Evolutionary conservation across 805 yeast species (phyloP), one percentile per base, ranked within the genome.

Genomic region (Metschnikowia henanensis): DNA sequence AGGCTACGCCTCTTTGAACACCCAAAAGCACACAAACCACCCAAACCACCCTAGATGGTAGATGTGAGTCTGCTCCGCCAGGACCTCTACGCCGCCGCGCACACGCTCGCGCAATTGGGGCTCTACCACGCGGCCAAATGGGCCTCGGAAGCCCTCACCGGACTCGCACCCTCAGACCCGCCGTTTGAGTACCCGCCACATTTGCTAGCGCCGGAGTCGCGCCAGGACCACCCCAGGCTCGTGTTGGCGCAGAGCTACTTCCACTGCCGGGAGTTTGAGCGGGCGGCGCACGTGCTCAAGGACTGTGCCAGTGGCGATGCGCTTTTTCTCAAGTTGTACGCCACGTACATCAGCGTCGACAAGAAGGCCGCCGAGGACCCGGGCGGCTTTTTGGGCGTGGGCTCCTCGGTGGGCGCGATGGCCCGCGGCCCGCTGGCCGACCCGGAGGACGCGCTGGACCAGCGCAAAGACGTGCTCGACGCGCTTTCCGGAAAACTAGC

Each of bases 181-280:
- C 61, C 47, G 29, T 47, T 57, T 10, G 52, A 46, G 31, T 47
- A 35, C 36, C 48, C 50, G 7, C 12, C 41, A 4, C 43, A 43
- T 6, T 50, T 15, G 48, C 46, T 1, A 50, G 58, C 2, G 44
- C 56, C 4, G 16, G 30, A 28, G n/a, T 12, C 30, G 16, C 30
- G 61, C 37, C 32, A 46, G n/a, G 75, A 71, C 44, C 64, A 60
- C 35, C 74, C 77, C 45, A 65, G 66, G 46, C 65, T 85, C 21
- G 51, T 78, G 13, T 67, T 88, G 21, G 97, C 92, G 1, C 79
- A 80, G 41, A 62, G 86, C 0, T 83, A 86, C 58, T 88, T 92
- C 69, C 84, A 81, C 56, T 81, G 88, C 57, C 83, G 85, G 55
- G 98, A 94, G 63, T 92, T 83, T 59, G 92, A 84, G 45, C 66